These are phyloP conservation scores for Haplosporangium sp. DNA, from an alignment of 371 early-diverging fungal species.

Conservation along the genomic window DNA sequence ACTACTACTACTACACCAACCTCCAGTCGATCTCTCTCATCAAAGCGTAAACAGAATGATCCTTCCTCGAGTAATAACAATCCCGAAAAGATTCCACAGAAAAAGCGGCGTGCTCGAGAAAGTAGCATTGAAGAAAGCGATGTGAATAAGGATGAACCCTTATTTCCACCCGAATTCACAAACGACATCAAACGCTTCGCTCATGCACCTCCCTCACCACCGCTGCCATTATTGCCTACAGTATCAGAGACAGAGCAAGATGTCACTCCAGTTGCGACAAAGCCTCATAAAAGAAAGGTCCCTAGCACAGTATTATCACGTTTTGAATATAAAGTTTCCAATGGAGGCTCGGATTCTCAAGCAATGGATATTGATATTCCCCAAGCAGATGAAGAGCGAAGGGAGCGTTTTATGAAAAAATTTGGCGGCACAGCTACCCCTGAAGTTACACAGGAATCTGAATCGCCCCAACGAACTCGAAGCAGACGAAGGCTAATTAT, in stretches of 20 bases:
- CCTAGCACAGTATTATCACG: conserved; percentile 1
- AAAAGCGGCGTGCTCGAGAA: conserved; percentile 5
- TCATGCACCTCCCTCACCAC: neutral
- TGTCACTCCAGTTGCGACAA: neutral
- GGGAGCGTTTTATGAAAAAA: conserved; percentile 30
- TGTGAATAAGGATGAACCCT: conserved; percentile 10
- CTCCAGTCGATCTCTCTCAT: neutral
- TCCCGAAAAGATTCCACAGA: neutral
- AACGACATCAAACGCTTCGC: conserved; percentile 8
- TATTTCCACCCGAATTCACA: conserved; percentile 29
- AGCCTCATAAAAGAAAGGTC: neutral
- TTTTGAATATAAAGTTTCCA: conserved; percentile 16
- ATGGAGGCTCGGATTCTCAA: neutral
- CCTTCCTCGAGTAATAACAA: neutral
- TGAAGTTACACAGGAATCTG: neutral
- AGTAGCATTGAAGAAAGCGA: neutral
- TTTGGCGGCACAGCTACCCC: conserved; percentile 18
- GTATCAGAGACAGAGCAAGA: neutral
- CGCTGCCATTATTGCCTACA: neutral
- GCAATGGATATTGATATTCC: conserved; percentile 3
- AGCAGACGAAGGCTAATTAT: conserved; percentile 23
- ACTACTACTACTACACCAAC: neutral
- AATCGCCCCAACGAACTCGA: neutral
- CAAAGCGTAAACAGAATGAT: neutral
- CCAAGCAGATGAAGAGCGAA: conserved; percentile 12